Evolutionary conservation across 768 basidiomycete species (phyloP), one percentile per base, ranked within the genome.

Genomic region (Daedaleopsis nitida): DNA sequence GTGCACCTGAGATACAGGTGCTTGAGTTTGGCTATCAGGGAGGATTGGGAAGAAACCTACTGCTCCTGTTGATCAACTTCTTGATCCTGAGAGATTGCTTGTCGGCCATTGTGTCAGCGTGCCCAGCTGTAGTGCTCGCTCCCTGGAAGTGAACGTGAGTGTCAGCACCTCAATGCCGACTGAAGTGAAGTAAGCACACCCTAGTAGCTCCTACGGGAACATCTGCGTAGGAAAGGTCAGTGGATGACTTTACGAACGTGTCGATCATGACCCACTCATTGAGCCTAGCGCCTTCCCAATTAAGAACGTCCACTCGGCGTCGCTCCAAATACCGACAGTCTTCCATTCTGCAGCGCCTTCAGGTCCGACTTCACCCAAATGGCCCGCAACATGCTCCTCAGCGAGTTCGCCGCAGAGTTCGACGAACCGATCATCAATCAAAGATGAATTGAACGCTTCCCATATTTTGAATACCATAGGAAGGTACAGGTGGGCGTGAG

Each of bases 271-370:
- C 23, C 6, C 32, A 73, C 91, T 87, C 86, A 94, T 88, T 6
- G 90, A 88, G 35, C 84, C 81, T 37, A 98, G 76, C 14, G 91
- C 89, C 72, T 95, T 96, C 38, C 87, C 86, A 64, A 95, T 83
- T 52, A 98, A 76, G 27, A 89, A 78, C 57, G 86, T 85, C 87
- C 94, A 98, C 73, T 98, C 87, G 45, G 83, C 78, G 59, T 92
- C 83, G 5, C 84, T 87, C 84, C 94, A 95, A 57, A 98, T 95
- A 13, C 96, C 96, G 38, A 98, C 83, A 65, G 92, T 91, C 71
- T 88, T 89, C 86, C 87, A 89, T 58, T 77, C 74, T 9, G 86
- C 82, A 42, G 81, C 80, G 52, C 82, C 84, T 66, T 85, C 82
- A 52, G 73, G 73, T 10, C 82, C 86, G n/a, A 75, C 79, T 47